Conservation (phyloP, 495 filamentous ascomycete species). For the Xylaria longipes region DNA sequence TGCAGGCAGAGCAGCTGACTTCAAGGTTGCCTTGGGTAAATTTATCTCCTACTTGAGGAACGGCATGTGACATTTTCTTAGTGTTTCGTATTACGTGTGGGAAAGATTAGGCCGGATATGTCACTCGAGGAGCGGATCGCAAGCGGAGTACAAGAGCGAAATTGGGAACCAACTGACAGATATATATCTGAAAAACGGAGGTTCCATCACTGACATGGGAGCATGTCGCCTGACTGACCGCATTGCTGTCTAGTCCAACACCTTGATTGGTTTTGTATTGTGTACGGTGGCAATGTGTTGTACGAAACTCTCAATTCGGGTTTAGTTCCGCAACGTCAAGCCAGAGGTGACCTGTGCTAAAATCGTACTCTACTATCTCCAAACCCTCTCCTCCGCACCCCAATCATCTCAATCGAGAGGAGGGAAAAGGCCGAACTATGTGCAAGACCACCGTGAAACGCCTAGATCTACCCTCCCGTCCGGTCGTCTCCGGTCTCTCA, state of each 20-base stretch:
- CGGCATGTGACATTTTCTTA: too few relatives aligned
- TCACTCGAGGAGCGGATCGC: not conserved
- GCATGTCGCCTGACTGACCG: too few relatives aligned
- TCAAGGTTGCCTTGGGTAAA: too few relatives aligned
- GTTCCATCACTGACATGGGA: too few relatives aligned
- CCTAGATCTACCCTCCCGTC: conserved; percentile 7
- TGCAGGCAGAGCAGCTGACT: too few relatives aligned
- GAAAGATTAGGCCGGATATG: too few relatives aligned
- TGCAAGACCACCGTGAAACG: conserved; percentile 9
- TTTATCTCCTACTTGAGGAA: too few relatives aligned
- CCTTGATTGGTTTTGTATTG: not conserved
- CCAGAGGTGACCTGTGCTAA: not conserved
- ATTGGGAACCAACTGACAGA: not conserved
- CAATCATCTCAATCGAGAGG: not conserved
- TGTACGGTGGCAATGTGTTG: not conserved
- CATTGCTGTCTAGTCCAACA: not conserved
- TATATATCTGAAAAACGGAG: not conserved
- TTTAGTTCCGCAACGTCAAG: not conserved
- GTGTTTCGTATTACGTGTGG: too few relatives aligned
- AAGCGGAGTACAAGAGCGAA: not conserved
- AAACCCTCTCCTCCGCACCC: not conserved
- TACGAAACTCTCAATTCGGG: not conserved
- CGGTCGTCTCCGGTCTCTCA: not conserved
- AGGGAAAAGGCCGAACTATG: not conserved
- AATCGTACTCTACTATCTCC: not conserved